phyloP scores from a whole-genome alignment of 1,284 basidiomycete species.

The Gomphus bonarii region DNA sequence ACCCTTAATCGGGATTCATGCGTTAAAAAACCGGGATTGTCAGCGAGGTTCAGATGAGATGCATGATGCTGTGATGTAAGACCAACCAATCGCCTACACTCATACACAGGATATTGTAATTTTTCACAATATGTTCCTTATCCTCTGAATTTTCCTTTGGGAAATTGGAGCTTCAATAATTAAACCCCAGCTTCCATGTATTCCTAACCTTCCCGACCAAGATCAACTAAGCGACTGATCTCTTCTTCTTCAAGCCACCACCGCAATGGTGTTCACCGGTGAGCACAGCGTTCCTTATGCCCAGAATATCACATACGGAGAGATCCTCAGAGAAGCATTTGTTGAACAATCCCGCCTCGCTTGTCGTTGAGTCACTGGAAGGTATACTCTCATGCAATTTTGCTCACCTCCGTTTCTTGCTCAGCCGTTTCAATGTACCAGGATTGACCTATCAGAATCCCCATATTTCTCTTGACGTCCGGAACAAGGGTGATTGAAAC shows the following conservation, averaged over 20 bases:
- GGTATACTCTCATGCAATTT: constrained; percentile 26
- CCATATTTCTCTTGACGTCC: constrained; percentile 52
- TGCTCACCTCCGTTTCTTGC: neutral
- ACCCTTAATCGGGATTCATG: neutral
- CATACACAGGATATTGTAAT: too few relatives aligned
- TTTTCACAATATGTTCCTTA: too few relatives aligned
- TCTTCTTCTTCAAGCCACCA: neutral
- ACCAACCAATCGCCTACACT: too few relatives aligned
- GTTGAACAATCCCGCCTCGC: constrained; percentile 52
- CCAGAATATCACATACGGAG: neutral
- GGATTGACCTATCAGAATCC: constrained; percentile 62
- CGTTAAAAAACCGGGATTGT: neutral
- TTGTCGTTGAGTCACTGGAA: constrained; percentile 69
- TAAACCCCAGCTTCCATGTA: too few relatives aligned
- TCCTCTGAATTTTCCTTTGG: too few relatives aligned
- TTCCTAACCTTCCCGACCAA: too few relatives aligned
- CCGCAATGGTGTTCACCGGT: constrained; percentile 1
- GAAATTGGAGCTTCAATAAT: too few relatives aligned
- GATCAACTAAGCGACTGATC: neutral
- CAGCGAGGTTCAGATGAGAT: too few relatives aligned
- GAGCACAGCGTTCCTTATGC: neutral
- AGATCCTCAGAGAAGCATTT: constrained; percentile 55
- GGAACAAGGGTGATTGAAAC: constrained; percentile 44
- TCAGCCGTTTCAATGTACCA: neutral
- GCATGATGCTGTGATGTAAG: too few relatives aligned